Conservation (phyloP, 805 yeast species). For the Lipomyces yamadae region DNA sequence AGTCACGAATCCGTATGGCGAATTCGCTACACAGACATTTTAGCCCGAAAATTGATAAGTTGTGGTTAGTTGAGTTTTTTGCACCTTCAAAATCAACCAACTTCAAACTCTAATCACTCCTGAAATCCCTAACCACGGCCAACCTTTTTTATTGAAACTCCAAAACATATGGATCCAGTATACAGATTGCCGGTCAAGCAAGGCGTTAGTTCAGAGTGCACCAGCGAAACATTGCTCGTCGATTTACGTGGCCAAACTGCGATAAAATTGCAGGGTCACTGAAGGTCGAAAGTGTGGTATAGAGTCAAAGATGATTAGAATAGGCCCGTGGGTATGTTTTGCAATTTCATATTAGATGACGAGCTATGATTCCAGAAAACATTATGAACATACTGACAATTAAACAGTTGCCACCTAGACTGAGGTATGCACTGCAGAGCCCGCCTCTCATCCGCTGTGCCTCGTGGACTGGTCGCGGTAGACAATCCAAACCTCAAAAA, state of each 20-base stretch:
- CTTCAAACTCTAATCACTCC: neutral
- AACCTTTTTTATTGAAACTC: neutral
- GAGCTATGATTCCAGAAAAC: neutral
- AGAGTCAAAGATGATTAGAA: neutral
- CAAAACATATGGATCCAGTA: neutral
- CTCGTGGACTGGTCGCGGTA: neutral
- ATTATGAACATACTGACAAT: neutral
- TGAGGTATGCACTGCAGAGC: neutral
- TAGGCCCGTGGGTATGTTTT: neutral
- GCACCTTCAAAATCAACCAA: neutral
- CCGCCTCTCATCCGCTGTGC: neutral
- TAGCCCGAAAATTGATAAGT: too few relatives aligned
- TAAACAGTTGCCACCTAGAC: neutral
- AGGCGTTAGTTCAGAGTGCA: too few relatives aligned
- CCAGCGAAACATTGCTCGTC: neutral
- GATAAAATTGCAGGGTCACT: neutral
- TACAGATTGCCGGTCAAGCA: too few relatives aligned
- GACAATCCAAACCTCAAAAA: neutral
- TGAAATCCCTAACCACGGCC: neutral
- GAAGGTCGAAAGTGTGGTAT: neutral
- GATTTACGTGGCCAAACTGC: neutral
- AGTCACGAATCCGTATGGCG: too few relatives aligned
- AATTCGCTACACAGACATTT: too few relatives aligned
- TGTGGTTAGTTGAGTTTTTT: too few relatives aligned
- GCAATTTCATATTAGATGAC: neutral